A percentile compares a stretch with the other conserved stretches of the same genome.
Conservation (phyloP, 345 rosid species). For the Brassica incana region DNA sequence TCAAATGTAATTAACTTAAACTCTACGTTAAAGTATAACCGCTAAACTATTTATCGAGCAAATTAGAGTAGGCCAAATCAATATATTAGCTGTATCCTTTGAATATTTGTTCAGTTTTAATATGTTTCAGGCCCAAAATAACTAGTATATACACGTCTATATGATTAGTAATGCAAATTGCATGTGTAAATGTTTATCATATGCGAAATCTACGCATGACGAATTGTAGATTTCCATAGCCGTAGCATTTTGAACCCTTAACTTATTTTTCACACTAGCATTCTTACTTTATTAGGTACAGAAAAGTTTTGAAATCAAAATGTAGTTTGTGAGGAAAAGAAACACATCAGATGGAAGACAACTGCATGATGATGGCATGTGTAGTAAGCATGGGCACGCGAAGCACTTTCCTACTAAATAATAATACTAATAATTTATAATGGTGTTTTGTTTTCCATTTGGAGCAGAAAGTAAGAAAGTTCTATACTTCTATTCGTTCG, state of each 20-base stretch:
- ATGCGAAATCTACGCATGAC: neutral
- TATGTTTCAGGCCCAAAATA: neutral
- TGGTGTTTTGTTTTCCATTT: neutral
- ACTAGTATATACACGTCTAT: neutral
- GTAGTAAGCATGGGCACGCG: constrained; percentile 17
- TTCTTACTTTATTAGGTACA: neutral
- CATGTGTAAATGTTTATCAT: neutral
- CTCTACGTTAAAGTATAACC: neutral
- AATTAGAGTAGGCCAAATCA: neutral
- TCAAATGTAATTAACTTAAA: neutral
- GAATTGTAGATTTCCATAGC: neutral
- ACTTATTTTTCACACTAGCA: neutral
- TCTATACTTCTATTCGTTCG: neutral
- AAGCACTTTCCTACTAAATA: constrained; percentile 8
- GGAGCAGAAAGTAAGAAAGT: neutral
- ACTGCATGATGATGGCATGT: constrained; percentile 26
- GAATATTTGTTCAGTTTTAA: neutral
- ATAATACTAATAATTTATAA: neutral
- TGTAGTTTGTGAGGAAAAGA: neutral
- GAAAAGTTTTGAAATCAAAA: neutral
- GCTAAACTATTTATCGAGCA: neutral
- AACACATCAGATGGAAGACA: constrained; percentile 32
- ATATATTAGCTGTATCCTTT: neutral
- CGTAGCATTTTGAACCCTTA: neutral
- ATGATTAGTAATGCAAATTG: neutral